Percentiles rank a stretch among this genome's conserved stretches.
phyloP scores from a whole-genome alignment of 768 basidiomycete genomes.

The Lyophyllum shimeji region DNA sequence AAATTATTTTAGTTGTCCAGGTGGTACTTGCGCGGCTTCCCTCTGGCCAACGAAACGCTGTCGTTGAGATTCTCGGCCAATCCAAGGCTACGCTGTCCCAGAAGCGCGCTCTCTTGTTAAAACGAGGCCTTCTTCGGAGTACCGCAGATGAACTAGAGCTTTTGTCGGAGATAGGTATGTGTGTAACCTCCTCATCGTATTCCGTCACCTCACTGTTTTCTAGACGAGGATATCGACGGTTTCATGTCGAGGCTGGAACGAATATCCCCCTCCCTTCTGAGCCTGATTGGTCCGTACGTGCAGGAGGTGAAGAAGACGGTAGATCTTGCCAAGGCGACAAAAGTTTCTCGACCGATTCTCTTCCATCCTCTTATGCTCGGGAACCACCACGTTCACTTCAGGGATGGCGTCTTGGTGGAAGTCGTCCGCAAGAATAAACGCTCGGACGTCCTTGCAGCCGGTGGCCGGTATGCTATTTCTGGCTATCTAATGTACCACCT shows the following conservation, averaged over 20 bases:
- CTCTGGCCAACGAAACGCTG: slow-evolving; percentile 48
- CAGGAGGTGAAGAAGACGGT: slow-evolving; percentile 66
- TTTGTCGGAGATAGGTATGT: slow-evolving; percentile 59
- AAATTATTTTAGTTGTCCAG: slow-evolving; percentile 57
- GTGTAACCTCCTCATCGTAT: background rate
- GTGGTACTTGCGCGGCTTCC: slow-evolving; percentile 62
- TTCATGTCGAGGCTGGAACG: slow-evolving; percentile 58
- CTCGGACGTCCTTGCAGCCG: slow-evolving; percentile 73
- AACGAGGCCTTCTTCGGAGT: slow-evolving; percentile 66
- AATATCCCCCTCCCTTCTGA: slow-evolving; percentile 51
- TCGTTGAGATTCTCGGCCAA: slow-evolving; percentile 66
- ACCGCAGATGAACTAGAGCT: slow-evolving; percentile 75
- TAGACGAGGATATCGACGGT: slow-evolving; percentile 65
- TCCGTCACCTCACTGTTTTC: background rate
- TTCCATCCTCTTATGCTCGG: slow-evolving; percentile 78
- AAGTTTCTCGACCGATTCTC: slow-evolving; percentile 59
- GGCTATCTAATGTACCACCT: background rate
- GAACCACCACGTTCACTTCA: slow-evolving; percentile 62
- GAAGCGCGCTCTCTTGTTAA: slow-evolving; percentile 66
- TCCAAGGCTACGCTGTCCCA: slow-evolving; percentile 65
- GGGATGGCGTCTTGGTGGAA: slow-evolving; percentile 74
- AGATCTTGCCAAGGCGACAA: slow-evolving; percentile 56
- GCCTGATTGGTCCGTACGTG: slow-evolving; percentile 47
- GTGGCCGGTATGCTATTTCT: slow-evolving; percentile 59
- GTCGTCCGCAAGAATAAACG: slow-evolving; percentile 67